A percentile compares a stretch with the other conserved stretches of the same genome.
These are phyloP conservation scores for Gnomoniopsis smithogilvyi DNA, from an alignment of 2,329 filamentous ascomycete species.

Conservation along the genomic window DNA sequence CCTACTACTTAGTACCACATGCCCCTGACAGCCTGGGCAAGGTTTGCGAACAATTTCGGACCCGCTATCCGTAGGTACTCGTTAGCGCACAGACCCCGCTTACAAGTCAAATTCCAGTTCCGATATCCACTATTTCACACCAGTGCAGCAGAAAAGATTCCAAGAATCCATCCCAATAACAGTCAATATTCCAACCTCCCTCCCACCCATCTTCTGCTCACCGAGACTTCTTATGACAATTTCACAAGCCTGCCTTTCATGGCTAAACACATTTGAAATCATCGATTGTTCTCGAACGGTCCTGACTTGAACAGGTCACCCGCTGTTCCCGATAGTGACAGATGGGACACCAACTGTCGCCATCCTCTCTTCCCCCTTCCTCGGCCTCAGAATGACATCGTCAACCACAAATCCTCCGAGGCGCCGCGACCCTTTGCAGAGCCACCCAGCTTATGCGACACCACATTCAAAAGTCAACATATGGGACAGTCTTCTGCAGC, in stretches of 20 bases:
- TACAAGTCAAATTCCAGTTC: not conserved
- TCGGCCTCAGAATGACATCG: conserved; percentile 17
- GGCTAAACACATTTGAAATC: not conserved
- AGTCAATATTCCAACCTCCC: no score
- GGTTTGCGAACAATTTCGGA: no score
- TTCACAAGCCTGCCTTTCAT: not conserved
- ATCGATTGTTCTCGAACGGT: not conserved
- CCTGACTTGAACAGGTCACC: not conserved
- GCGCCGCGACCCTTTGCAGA: conserved; percentile 10
- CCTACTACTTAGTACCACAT: no score
- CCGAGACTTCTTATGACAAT: not conserved
- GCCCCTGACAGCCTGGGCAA: no score
- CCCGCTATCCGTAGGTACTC: not conserved
- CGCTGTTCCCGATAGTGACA: not conserved
- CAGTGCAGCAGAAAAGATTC: not conserved
- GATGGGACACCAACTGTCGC: conserved; percentile 6
- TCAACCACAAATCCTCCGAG: conserved; percentile 4
- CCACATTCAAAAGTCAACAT: conserved; percentile 23
- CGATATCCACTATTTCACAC: not conserved
- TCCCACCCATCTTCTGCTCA: not conserved
- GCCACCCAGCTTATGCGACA: conserved; percentile 16
- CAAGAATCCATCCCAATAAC: not conserved
- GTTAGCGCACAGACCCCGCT: not conserved
- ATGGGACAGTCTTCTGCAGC: conserved; percentile 32
- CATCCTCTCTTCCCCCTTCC: not conserved